These are phyloP conservation scores for Amanita muscaria DNA, from an alignment of 768 basidiomycete species.

Conservation along the genomic window DNA sequence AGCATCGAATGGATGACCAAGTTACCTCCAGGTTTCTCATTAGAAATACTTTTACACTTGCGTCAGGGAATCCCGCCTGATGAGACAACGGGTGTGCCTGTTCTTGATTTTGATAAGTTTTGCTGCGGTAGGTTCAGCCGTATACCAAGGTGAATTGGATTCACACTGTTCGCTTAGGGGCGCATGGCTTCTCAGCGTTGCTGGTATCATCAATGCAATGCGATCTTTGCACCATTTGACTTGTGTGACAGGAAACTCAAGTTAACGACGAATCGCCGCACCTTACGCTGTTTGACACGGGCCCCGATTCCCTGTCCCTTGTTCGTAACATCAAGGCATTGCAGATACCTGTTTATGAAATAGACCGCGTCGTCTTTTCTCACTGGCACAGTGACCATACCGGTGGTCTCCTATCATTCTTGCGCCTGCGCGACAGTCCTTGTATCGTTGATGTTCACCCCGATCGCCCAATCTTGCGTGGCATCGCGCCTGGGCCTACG, in stretches of 20 bases:
- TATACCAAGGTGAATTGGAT: too few relatives aligned
- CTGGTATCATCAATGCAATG: too few relatives aligned
- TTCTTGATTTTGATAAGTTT: slow-evolving; percentile 65
- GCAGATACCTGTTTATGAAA: slow-evolving; percentile 39
- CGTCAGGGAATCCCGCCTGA: slow-evolving; percentile 36
- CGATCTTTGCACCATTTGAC: slow-evolving; percentile 12
- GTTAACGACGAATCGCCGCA: slow-evolving; percentile 34
- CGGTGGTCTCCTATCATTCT: slow-evolving; percentile 62
- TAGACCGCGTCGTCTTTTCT: slow-evolving; percentile 63
- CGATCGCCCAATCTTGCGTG: slow-evolving; percentile 61
- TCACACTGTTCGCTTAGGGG: too few relatives aligned
- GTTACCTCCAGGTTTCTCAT: slow-evolving; percentile 68
- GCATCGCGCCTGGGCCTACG: slow-evolving; percentile 58
- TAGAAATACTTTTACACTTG: slow-evolving; percentile 62
- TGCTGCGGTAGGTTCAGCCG: slow-evolving; percentile 36
- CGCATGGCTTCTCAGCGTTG: slow-evolving; percentile 78
- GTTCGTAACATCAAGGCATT: slow-evolving; percentile 63
- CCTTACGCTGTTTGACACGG: slow-evolving; percentile 74
- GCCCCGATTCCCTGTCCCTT: slow-evolving; percentile 69
- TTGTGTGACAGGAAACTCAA: slow-evolving; percentile 45
- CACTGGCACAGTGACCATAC: slow-evolving; percentile 78
- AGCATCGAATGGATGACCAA: slow-evolving; percentile 82
- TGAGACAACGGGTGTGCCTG: slow-evolving; percentile 40
- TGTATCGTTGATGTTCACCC: slow-evolving; percentile 72
- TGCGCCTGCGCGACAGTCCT: slow-evolving; percentile 32